These are phyloP conservation scores for Trapa incisa DNA, from an alignment of 345 rosid genomes.

Conservation along the genomic window DNA sequence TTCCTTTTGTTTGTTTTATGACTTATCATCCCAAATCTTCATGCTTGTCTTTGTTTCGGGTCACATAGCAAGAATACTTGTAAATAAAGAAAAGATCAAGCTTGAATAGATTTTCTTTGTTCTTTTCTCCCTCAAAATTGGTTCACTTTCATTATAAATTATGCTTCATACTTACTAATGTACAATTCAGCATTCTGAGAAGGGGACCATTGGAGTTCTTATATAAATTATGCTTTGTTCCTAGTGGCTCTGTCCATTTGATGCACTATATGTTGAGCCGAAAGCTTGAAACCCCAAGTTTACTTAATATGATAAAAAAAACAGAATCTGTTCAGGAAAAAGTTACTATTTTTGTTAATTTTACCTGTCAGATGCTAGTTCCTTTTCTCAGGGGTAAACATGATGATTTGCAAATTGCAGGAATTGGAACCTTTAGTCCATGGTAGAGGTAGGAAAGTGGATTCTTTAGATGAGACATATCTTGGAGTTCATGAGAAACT, in stretches of 20 bases:
- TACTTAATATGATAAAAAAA: neutral
- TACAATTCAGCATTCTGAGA: neutral
- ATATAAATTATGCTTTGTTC: neutral
- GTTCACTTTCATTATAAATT: neutral
- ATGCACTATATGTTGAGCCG: neutral
- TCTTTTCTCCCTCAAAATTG: neutral
- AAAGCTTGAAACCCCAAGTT: neutral
- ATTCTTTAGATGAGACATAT: conserved; percentile 73
- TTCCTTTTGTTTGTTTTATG: neutral
- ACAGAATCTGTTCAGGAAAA: neutral
- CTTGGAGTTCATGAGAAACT: conserved; percentile 69
- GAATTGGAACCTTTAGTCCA: conserved; percentile 71
- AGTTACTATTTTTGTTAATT: neutral
- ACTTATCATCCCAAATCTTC: neutral
- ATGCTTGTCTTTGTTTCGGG: neutral
- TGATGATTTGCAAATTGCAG: conserved; percentile 22
- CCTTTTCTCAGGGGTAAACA: neutral
- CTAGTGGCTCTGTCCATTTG: neutral
- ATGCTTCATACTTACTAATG: neutral
- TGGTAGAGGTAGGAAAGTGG: conserved; percentile 68
- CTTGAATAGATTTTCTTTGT: neutral
- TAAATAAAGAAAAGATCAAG: neutral
- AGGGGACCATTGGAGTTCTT: neutral
- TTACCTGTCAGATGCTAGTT: neutral
- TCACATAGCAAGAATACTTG: neutral